phyloP scores from a whole-genome alignment of 352 stramenopile species.

The Halophytophthora batemanensis region DNA sequence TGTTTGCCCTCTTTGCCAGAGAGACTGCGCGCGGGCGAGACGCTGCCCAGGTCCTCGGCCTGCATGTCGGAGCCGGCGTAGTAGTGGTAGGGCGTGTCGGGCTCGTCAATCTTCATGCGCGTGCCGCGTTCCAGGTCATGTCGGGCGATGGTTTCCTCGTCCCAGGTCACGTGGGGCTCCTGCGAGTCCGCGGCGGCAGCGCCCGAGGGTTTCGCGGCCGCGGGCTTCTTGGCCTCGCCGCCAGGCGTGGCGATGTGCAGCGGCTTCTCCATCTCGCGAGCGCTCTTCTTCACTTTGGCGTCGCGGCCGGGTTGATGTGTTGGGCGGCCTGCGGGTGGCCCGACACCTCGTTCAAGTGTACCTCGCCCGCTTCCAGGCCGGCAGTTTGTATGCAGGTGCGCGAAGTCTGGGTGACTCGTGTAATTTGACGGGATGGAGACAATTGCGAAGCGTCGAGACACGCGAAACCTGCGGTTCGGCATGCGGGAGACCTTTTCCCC shows the following conservation, averaged over 20 bases:
- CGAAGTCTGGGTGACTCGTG: too few relatives aligned
- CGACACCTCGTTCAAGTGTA: too few relatives aligned
- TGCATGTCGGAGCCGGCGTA: constrained; percentile 34
- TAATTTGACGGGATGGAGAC: too few relatives aligned
- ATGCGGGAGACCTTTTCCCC: too few relatives aligned
- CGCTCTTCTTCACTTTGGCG: too few relatives aligned
- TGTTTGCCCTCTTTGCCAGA: constrained; percentile 42
- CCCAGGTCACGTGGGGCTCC: constrained; percentile 75
- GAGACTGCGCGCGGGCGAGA: constrained; percentile 49
- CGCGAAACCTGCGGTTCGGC: too few relatives aligned
- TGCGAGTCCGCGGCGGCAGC: constrained; percentile 10
- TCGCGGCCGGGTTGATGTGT: too few relatives aligned
- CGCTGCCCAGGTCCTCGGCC: constrained; percentile 22
- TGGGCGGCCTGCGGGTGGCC: too few relatives aligned
- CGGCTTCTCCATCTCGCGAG: constrained; percentile 5
- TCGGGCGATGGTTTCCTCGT: constrained; percentile 90
- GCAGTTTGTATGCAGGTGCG: too few relatives aligned
- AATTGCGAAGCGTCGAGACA: too few relatives aligned
- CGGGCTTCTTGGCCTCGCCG: constrained; percentile 14
- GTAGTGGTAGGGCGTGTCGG: constrained; percentile 90
- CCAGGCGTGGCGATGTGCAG: constrained; percentile 8
- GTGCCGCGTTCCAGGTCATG: constrained; percentile 91
- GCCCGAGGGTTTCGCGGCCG: constrained; percentile 2
- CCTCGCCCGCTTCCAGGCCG: too few relatives aligned
- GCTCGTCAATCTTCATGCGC: constrained; percentile 93